phyloP scores from a whole-genome alignment of 352 stramenopile species.

The Thraustochytrium striatum region DNA sequence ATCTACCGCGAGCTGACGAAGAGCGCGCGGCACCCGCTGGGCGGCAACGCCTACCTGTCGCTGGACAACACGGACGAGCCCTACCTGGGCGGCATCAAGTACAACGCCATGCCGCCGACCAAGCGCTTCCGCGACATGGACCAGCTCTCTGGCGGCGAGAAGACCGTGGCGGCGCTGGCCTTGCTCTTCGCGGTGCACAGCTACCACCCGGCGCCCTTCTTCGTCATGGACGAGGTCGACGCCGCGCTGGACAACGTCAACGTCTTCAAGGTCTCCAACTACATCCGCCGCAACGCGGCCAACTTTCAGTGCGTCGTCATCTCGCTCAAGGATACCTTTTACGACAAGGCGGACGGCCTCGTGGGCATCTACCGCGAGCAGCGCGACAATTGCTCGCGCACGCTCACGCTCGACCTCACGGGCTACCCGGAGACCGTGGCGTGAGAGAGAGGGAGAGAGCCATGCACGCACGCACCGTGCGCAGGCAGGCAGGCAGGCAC shows the following conservation, averaged over 20 bases:
- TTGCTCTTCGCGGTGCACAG: conserved; percentile 97
- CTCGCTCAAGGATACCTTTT: conserved; percentile 96
- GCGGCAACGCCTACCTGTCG: conserved; percentile 73
- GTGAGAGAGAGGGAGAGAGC: not conserved
- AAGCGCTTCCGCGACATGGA: conserved; percentile 98
- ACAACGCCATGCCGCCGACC: conserved; percentile 98
- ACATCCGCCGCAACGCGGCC: conserved; percentile 78
- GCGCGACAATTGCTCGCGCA: conserved; percentile 48
- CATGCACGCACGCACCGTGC: too few species aligned
- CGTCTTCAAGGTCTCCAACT: conserved; percentile 96
- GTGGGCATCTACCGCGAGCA: conserved; percentile 69
- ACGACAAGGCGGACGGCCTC: conserved; percentile 85
- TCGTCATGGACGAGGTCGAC: conserved; percentile 99
- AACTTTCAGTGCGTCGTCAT: conserved; percentile 97
- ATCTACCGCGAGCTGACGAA: conserved; percentile 96
- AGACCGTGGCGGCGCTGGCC: conserved; percentile 96
- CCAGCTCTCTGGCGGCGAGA: conserved; percentile 96
- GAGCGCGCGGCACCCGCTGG: conserved; percentile 91
- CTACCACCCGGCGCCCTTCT: conserved; percentile 84
- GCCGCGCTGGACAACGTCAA: conserved; percentile 99
- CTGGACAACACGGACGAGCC: conserved; percentile 82
- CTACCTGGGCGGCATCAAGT: conserved; percentile 95
- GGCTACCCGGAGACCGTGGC: conserved; percentile 34
- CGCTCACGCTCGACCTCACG: conserved; percentile 54
- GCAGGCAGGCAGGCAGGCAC: too few species aligned